Percentiles rank a stretch among this genome's conserved stretches.
These are phyloP conservation scores for Colletotrichum scovillei DNA, from an alignment of 2,329 filamentous ascomycete species.

Conservation along the genomic window DNA sequence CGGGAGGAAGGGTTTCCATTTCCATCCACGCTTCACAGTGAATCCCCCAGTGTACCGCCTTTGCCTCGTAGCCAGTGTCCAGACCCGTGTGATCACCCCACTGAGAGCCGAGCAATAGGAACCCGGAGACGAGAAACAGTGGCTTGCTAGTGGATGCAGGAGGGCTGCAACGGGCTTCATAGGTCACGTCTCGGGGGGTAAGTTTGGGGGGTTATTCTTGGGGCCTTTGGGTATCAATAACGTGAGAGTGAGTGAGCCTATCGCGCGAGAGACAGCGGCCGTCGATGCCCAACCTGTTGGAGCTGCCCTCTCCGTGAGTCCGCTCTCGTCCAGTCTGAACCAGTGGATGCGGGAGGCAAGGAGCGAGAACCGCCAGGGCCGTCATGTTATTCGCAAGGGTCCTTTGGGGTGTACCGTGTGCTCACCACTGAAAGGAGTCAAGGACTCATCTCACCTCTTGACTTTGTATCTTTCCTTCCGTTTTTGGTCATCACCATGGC, in stretches of 20 bases:
- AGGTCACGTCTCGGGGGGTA: slow-evolving; percentile 9
- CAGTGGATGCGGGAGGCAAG: slow-evolving; percentile 19
- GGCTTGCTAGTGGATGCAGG: slow-evolving; percentile 30
- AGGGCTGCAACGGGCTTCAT: slow-evolving; percentile 15
- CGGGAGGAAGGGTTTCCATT: not conserved
- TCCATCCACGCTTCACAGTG: not conserved
- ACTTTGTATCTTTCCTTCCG: slow-evolving; percentile 30
- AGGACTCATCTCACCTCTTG: slow-evolving; percentile 20
- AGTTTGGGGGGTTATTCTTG: not conserved
- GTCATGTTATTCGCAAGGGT: slow-evolving; percentile 21
- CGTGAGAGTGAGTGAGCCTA: slow-evolving; percentile 14
- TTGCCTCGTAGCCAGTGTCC: slow-evolving; percentile 12
- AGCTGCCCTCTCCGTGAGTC: slow-evolving; percentile 10
- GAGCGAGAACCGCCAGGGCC: not conserved
- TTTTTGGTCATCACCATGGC: slow-evolving; percentile 30
- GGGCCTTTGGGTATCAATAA: slow-evolving; percentile 28
- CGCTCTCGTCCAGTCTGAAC: slow-evolving; percentile 19
- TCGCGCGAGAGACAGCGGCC: slow-evolving; percentile 29
- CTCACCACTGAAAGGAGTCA: slow-evolving; percentile 13
- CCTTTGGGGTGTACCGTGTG: slow-evolving; percentile 4
- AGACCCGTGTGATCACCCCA: slow-evolving; percentile 24
- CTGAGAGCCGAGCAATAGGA: slow-evolving; percentile 31
- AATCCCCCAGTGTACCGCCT: not conserved
- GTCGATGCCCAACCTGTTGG: slow-evolving; percentile 37
- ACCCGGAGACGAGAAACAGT: slow-evolving; percentile 30